Evolutionary conservation across 2,329 filamentous ascomycete species (phyloP).

Genomic region (Lecanosticta acicola): DNA sequence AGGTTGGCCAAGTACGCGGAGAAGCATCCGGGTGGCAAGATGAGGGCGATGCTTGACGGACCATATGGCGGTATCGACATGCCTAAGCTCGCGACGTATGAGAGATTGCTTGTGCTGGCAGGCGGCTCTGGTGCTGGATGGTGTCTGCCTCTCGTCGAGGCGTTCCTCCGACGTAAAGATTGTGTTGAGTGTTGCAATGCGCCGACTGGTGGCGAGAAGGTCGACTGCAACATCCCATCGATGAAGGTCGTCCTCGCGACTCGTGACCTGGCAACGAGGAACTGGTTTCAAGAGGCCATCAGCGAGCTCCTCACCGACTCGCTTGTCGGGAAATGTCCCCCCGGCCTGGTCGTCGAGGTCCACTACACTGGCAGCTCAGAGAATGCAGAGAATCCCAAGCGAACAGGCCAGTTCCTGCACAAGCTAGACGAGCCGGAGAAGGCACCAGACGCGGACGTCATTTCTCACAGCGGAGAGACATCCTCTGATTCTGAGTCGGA

Average conservation of each 20-base stretch:
- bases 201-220: conserved; percentile 3
- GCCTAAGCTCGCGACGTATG: conserved; percentile 36
- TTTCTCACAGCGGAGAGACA: neutral
- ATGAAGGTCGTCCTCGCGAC: conserved; percentile 32
- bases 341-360: conserved; percentile 16
- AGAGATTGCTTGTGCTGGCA: conserved; percentile 46
- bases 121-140: conserved; percentile 55
- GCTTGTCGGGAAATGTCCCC: conserved; percentile 12
- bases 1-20: conserved; percentile 36
- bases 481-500: conserved; percentile 7
- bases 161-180: conserved; percentile 23
- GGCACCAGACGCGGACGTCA: conserved; percentile 5
- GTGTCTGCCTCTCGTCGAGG: conserved; percentile 46
- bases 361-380: conserved; percentile 18
- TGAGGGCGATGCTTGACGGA: conserved; percentile 52
- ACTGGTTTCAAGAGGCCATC: conserved; percentile 35
- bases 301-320: conserved; percentile 14
- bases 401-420: conserved; percentile 11
- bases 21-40: conserved; percentile 31
- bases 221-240: conserved; percentile 3
- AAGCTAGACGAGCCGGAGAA: conserved; percentile 14
- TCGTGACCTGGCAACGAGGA: conserved; percentile 31
- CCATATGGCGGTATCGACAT: conserved; percentile 52
- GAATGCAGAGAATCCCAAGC: conserved; percentile 2
- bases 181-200: conserved; percentile 14